Percentiles rank a stretch among this genome's conserved stretches.
Evolutionary conservation across 345 rosid genomes (phyloP).

Genomic region (Luvunga scandens): DNA sequence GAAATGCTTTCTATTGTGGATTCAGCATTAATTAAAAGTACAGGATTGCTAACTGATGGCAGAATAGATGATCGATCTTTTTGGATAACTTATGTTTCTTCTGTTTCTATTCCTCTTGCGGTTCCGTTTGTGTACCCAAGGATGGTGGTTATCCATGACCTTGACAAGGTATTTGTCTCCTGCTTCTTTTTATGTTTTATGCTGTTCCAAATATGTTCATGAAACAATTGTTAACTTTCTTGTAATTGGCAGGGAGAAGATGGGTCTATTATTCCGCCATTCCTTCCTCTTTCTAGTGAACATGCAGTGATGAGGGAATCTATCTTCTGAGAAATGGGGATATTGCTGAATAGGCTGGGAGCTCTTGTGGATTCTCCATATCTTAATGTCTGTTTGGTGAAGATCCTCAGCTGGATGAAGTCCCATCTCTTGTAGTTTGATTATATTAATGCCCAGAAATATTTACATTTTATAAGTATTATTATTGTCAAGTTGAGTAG

Average conservation of each 20-base stretch:
- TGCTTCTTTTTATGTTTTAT: not conserved
- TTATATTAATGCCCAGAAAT: constrained; percentile 1
- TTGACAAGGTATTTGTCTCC: constrained; percentile 50
- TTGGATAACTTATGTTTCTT: constrained; percentile 76
- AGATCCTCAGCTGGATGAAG: constrained; percentile 56
- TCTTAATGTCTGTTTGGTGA: constrained; percentile 70
- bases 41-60: constrained; percentile 71
- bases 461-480: not conserved
- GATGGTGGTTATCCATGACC: constrained; percentile 80
- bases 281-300: constrained; percentile 87
- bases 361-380: constrained; percentile 55
- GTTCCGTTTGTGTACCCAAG: constrained; percentile 85
- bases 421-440: constrained; percentile 64
- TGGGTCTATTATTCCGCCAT: constrained; percentile 56
- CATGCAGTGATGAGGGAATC: constrained; percentile 74
- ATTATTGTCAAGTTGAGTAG: not conserved
- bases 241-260: constrained; percentile 49
- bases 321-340: constrained; percentile 94
- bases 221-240: constrained; percentile 11
- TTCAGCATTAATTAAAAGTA: constrained; percentile 82
- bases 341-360: constrained; percentile 82
- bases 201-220: constrained; percentile 13
- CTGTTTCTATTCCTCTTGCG: constrained; percentile 69
- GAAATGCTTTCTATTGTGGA: constrained; percentile 1
- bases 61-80: constrained; percentile 88